Conservation (phyloP, 2,329 filamentous ascomycete genomes). For the Dendrostoma leiphaemia region DNA sequence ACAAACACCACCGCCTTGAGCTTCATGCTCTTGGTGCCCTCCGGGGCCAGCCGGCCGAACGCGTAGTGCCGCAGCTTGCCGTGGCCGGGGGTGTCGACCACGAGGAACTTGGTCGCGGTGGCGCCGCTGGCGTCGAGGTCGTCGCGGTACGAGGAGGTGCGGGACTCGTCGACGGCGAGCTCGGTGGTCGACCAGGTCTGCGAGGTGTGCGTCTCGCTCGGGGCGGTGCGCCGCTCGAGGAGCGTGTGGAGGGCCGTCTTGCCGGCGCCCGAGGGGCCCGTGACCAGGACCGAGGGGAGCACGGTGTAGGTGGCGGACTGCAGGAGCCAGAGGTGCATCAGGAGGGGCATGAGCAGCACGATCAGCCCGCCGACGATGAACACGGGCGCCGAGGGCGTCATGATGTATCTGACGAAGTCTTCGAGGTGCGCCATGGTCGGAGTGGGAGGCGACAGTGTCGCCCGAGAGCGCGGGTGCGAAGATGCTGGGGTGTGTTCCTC, state of each 20-base stretch:
- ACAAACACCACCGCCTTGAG: conserved; percentile 79
- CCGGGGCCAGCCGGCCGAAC: conserved; percentile 44
- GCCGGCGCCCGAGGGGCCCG: conserved; percentile 78
- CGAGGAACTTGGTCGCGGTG: conserved; percentile 66
- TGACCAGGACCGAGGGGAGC: conserved; percentile 74
- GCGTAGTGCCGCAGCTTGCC: conserved; percentile 82
- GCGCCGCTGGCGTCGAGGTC: conserved; percentile 55
- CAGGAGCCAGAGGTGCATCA: conserved; percentile 76
- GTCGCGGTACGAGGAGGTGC: conserved; percentile 44
- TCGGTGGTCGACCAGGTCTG: conserved; percentile 51
- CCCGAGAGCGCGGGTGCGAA: not conserved
- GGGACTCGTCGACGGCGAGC: conserved; percentile 51
- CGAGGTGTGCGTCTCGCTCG: conserved; percentile 53
- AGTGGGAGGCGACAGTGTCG: not conserved
- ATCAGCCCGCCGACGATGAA: conserved; percentile 70
- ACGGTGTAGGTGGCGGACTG: conserved; percentile 62
- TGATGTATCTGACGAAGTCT: conserved; percentile 47
- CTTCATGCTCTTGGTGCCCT: conserved; percentile 36
- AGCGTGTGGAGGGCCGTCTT: conserved; percentile 88
- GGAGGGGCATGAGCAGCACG: conserved; percentile 68
- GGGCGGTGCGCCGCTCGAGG: conserved; percentile 52
- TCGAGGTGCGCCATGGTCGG: conserved; percentile 37
- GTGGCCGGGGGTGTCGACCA: conserved; percentile 92
- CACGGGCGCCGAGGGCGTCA: conserved; percentile 59
- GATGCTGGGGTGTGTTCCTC: not conserved